Conservation (phyloP, 73 alveolate genomes). For the Halteria grandinella region DNA sequence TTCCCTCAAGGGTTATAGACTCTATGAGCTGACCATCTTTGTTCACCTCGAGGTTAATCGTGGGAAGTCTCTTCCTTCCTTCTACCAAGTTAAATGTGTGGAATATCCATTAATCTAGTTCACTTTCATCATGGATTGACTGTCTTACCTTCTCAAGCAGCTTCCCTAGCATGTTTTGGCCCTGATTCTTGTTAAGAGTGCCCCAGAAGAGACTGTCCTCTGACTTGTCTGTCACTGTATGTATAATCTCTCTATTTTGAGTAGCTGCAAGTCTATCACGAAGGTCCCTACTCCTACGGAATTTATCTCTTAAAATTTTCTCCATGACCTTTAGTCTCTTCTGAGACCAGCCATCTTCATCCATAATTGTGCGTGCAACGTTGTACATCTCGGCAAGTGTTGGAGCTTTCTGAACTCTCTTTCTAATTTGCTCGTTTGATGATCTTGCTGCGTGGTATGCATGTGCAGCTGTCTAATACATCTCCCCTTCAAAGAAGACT, state of each 20-base stretch:
- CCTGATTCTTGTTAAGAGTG: slow-evolving; percentile 56
- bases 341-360: slow-evolving; percentile 70
- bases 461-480: slow-evolving; percentile 49
- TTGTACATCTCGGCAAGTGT: slow-evolving; percentile 65
- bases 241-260: slow-evolving; percentile 61
- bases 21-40: slow-evolving; percentile 68
- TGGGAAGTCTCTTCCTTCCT: slow-evolving; percentile 70
- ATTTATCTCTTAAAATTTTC: slow-evolving; percentile 74
- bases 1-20: slow-evolving; percentile 62
- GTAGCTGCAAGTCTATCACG: slow-evolving; percentile 77
- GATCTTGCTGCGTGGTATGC: slow-evolving; percentile 73
- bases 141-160: slow-evolving; percentile 70
- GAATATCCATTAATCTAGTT: slow-evolving; percentile 73
- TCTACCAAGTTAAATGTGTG: slow-evolving; percentile 67
- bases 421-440: slow-evolving; percentile 37
- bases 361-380: slow-evolving; percentile 72
- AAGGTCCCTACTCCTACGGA: slow-evolving; percentile 73
- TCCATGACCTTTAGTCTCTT: slow-evolving; percentile 75
- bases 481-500: slow-evolving; percentile 65
- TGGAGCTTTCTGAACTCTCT: slow-evolving; percentile 66
- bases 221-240: slow-evolving; percentile 42
- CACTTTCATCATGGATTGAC: slow-evolving; percentile 63
- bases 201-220: slow-evolving; percentile 83
- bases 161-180: slow-evolving; percentile 79
- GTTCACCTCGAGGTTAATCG: slow-evolving; percentile 58